These are phyloP conservation scores for Naganishia sp. DNA, from an alignment of 1,284 basidiomycete species.

Conservation along the genomic window DNA sequence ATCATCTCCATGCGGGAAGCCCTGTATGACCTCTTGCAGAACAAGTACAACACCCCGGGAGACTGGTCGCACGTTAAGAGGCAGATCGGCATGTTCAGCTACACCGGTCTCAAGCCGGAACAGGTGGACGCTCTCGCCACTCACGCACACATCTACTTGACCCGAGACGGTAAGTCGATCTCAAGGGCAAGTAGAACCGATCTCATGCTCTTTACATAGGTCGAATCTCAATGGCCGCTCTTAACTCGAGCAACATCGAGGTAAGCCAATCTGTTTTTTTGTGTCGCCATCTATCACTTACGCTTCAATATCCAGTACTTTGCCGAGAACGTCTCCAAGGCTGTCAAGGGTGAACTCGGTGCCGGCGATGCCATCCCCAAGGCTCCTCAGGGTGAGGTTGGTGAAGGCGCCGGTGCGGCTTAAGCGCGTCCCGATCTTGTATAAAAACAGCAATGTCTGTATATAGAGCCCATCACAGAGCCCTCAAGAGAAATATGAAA, in stretches of 20 bases:
- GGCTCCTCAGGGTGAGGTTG: conserved; percentile 6
- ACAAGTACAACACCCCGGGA: conserved; percentile 84
- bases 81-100: conserved; percentile 82
- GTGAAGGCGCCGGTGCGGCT: conserved; percentile 13
- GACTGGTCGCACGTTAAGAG: conserved; percentile 95
- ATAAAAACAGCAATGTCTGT: conserved; percentile 7
- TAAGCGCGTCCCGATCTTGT: conserved; percentile 6
- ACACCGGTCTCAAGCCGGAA: conserved; percentile 78
- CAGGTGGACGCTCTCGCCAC: conserved; percentile 87
- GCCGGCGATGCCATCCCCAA: conserved; percentile 13
- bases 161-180: conserved; percentile 49
- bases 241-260: conserved; percentile 85
- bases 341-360: conserved; percentile 71
- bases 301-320: conserved; percentile 62
- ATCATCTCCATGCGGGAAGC: conserved; percentile 94
- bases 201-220: conserved; percentile 57
- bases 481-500: not conserved
- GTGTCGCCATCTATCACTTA: not conserved
- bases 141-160: conserved; percentile 86
- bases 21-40: conserved; percentile 75
- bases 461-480: conserved; percentile 6
- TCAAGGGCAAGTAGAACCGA: conserved; percentile 4
- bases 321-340: conserved; percentile 77
- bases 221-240: conserved; percentile 92
- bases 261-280: not conserved